Base-by-base conservation (phyloP, 805 yeast genomes). In the Kazachstania viticola region DNA sequence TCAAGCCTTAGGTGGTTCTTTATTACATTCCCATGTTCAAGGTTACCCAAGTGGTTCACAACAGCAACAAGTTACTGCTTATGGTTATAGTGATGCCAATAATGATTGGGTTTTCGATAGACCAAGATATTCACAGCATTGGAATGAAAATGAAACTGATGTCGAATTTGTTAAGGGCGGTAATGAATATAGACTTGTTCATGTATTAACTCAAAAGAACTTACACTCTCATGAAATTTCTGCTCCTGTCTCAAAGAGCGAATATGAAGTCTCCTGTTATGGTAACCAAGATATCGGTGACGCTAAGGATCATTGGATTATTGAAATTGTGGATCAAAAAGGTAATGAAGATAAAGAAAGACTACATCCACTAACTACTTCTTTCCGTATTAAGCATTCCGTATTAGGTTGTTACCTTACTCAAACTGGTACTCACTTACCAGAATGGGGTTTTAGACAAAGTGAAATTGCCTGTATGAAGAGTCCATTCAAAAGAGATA, bases 61-160 rank as follows among this genome's bases (percentile, higher is more conserved):
- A 40, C 97, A 91, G 59, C 96, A 87, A 56, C 99, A 91, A 58
- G 69, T 91, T 31, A 91, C 98, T 21, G 80, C 91, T 8, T 91
- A 91, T 53, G 83, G 88, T 17, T 84, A 75, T 57, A 83, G 82
- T 51, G 97, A 91, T 54, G 61, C 68, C 33, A 88, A 91, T 59
- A 91, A 88, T 54, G 72, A 80, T 33, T 87, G 95, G 80, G 45
- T 66, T 14, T 63, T 84, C 42, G 77, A 77, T 45, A 67, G 74
- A 46, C 66, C 64, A 18, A 65, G 80, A 53, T 29, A 45, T 16
- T 50, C 46, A 38, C 35, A 38, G 34, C 47, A 47, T 17, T 43
- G 27, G 11, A 23, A 29, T 5, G 31, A 29, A 21, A 48, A 45
- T 12, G 56, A 58, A 17, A 25, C 41, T 39, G 46, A 45, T 34